A percentile compares a stretch with the other conserved stretches of the same genome.
Evolutionary conservation across 2,329 filamentous ascomycete genomes (phyloP).

Genomic region (Mollisia scopiformis): DNA sequence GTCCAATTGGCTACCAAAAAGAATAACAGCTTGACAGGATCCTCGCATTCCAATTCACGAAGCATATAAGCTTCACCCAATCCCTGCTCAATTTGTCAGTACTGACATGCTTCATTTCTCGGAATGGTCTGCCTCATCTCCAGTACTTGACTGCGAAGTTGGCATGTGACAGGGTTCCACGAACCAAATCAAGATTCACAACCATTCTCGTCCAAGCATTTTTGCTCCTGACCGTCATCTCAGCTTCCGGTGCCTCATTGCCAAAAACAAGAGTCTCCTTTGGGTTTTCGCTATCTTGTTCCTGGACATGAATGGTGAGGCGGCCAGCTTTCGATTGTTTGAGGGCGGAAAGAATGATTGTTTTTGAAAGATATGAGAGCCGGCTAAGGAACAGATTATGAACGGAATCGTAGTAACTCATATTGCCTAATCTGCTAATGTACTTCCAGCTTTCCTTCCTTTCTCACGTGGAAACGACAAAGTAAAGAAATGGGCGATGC

Average conservation of each 20-base stretch:
- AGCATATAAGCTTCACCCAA: conserved; percentile 62
- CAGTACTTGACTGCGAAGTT: too few species aligned
- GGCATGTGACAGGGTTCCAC: not conserved
- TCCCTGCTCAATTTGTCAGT: too few species aligned
- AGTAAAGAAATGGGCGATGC: not conserved
- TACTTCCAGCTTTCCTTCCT: not conserved
- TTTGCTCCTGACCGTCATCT: not conserved
- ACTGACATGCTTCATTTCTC: too few species aligned
- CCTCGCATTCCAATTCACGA: conserved; percentile 65
- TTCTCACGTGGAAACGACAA: not conserved
- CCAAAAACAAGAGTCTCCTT: not conserved
- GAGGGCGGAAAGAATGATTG: not conserved
- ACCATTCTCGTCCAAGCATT: not conserved
- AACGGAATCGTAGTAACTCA: not conserved
- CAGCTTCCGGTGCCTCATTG: not conserved
- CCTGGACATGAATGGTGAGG: not conserved
- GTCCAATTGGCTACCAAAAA: not conserved
- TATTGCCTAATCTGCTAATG: not conserved
- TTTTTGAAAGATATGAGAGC: not conserved
- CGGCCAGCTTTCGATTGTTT: not conserved
- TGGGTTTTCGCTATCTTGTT: not conserved
- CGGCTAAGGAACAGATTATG: not conserved
- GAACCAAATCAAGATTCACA: not conserved
- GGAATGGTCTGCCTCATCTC: too few species aligned
- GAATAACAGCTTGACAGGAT: conserved; percentile 49